A percentile compares a stretch with the other conserved stretches of the same genome.
phyloP scores from a whole-genome alignment of 1,284 basidiomycete species.

The Tilletiopsis washingtonensis region DNA sequence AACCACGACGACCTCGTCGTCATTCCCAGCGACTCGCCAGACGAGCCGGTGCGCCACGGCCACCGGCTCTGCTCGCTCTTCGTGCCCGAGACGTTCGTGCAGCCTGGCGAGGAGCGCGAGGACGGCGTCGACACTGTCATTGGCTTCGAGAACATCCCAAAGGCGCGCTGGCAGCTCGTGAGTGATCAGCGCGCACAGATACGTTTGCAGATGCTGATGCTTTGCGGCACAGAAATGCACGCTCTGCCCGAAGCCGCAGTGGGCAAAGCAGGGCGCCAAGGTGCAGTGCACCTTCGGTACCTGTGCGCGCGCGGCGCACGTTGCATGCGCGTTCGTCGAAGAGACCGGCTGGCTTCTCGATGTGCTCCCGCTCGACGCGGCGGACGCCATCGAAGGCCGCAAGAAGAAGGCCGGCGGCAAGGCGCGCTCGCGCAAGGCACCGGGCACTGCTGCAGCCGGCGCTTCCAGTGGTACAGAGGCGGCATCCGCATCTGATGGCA shows the following conservation, averaged over 20 bases:
- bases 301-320: slow-evolving; percentile 85
- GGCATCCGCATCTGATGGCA: background rate
- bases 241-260: slow-evolving; percentile 62
- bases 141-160: slow-evolving; percentile 33
- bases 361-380: slow-evolving; percentile 19
- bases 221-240: no score
- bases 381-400: slow-evolving; percentile 34
- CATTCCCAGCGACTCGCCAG: slow-evolving; percentile 16
- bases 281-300: slow-evolving; percentile 90
- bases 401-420: slow-evolving; percentile 1
- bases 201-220: no score
- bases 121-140: slow-evolving; percentile 23
- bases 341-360: slow-evolving; percentile 41
- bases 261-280: slow-evolving; percentile 73
- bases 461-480: background rate
- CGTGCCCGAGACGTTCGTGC: slow-evolving; percentile 42
- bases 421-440: slow-evolving; percentile 2
- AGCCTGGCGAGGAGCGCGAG: slow-evolving; percentile 12
- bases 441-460: slow-evolving; percentile 3
- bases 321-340: slow-evolving; percentile 64
- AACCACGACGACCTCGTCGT: slow-evolving; percentile 23
- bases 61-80: slow-evolving; percentile 43
- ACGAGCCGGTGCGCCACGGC: slow-evolving; percentile 15
- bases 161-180: slow-evolving; percentile 35
- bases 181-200: no score